phyloP scores from a whole-genome alignment of 1,139 yeast species.

The Yamadazyma dushanensis region DNA sequence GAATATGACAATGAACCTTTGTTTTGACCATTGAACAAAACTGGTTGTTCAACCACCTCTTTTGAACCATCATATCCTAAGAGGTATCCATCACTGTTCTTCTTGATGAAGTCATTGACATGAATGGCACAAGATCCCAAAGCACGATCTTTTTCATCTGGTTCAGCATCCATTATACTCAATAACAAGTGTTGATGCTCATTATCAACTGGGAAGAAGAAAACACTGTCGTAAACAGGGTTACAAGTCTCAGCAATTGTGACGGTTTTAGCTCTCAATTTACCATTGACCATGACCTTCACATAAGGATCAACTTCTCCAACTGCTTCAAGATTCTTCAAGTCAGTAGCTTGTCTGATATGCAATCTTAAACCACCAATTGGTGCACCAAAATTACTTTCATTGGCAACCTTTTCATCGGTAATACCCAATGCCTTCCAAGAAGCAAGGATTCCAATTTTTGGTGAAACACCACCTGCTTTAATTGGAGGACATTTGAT shows the following conservation, averaged over 20 bases:
- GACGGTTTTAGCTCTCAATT: constrained; percentile 53
- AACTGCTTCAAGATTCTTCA: constrained; percentile 61
- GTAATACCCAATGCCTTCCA: constrained; percentile 75
- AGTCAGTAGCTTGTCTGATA: constrained; percentile 52
- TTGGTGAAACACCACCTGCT: constrained; percentile 41
- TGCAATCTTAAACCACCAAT: constrained; percentile 67
- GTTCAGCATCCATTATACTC: constrained; percentile 66
- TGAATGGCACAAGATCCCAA: constrained; percentile 60
- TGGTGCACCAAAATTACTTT: constrained; percentile 50
- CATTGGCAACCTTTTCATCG: constrained; percentile 44
- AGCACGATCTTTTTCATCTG: constrained; percentile 59
- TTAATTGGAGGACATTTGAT: constrained; percentile 43
- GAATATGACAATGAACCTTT: constrained; percentile 57
- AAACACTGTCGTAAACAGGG: constrained; percentile 60
- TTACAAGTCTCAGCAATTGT: constrained; percentile 55
- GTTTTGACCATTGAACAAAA: constrained; percentile 42
- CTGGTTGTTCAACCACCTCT: constrained; percentile 45
- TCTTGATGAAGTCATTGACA: constrained; percentile 50
- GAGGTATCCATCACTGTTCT: constrained; percentile 44
- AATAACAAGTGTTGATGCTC: constrained; percentile 59
- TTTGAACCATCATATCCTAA: constrained; percentile 54
- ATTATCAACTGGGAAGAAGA: constrained; percentile 62
- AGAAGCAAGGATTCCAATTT: constrained; percentile 50
- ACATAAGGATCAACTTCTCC: constrained; percentile 78
- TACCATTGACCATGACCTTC: constrained; percentile 57